Evolutionary conservation across 176 grass and related monocot species (phyloP).

Genomic region (Phoenix roebelenii): DNA sequence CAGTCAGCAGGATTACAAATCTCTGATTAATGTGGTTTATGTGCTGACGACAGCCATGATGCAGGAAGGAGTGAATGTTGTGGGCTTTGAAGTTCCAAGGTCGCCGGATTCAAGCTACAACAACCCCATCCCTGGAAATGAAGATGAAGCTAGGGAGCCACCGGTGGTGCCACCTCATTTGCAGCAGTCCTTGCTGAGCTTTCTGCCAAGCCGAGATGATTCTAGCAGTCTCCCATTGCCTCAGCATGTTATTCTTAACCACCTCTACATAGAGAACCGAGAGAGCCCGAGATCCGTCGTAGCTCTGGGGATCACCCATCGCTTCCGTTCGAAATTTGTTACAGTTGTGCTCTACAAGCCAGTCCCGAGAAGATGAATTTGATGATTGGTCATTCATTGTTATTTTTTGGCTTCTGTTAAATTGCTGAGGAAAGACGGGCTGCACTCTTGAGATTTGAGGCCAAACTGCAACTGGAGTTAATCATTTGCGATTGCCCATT

Average conservation of each 20-base stretch:
- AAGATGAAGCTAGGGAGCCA: slow-evolving; percentile 22
- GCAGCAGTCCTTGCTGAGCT: slow-evolving; percentile 13
- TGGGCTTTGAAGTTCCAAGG: slow-evolving; percentile 20
- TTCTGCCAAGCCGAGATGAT: slow-evolving; percentile 5
- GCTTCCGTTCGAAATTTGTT: slow-evolving; percentile 19
- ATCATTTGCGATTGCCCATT: too few species aligned
- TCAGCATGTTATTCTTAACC: slow-evolving; percentile 18
- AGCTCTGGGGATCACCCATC: slow-evolving; percentile 19
- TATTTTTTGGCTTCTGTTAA: too few species aligned
- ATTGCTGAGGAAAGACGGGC: too few species aligned
- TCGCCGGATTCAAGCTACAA: slow-evolving; percentile 25
- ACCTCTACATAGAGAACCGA: slow-evolving; percentile 26
- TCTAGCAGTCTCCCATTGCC: not conserved
- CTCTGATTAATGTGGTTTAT: not conserved
- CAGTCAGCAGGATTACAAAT: not conserved
- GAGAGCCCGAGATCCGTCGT: slow-evolving; percentile 12
- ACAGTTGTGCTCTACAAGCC: slow-evolving; percentile 30
- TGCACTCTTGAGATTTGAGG: too few species aligned
- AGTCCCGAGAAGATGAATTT: slow-evolving; percentile 21
- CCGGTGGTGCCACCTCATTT: slow-evolving; percentile 18
- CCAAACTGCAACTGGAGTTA: too few species aligned
- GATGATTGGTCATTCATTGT: not conserved
- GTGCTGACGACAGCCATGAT: not conserved
- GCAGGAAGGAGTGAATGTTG: slow-evolving; percentile 19
- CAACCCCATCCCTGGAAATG: slow-evolving; percentile 12